Percentiles rank a stretch among this genome's conserved stretches.
phyloP scores from a whole-genome alignment of 108 stramenopile genomes.

The Stephanodiscus minutulus region DNA sequence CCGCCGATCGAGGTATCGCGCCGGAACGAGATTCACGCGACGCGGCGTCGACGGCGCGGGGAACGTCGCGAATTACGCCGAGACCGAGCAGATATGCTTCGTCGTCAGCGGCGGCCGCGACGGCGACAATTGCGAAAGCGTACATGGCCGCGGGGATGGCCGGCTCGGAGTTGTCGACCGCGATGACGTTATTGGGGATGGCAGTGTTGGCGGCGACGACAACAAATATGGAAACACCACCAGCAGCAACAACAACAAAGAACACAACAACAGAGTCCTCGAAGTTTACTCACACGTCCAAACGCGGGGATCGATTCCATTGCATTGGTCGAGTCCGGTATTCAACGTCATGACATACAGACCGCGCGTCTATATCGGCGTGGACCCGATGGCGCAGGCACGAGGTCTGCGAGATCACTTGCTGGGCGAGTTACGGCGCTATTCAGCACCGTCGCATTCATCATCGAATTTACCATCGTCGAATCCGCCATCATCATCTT shows the following conservation, averaged over 20 bases:
- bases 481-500: constrained; percentile 3
- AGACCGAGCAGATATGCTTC: constrained; percentile 92
- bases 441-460: constrained; percentile 28
- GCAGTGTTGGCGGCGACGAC: not conserved
- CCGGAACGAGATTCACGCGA: constrained; percentile 93
- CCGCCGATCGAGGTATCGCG: constrained; percentile 84
- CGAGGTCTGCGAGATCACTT: constrained; percentile 77
- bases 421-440: constrained; percentile 58
- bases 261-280: not conserved
- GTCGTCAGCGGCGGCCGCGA: not conserved
- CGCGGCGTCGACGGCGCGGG: constrained; percentile 93
- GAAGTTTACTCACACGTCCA: constrained; percentile 75
- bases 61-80: constrained; percentile 92
- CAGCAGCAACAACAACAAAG: not conserved
- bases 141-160: not conserved
- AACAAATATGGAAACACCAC: not conserved
- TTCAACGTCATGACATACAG: constrained; percentile 89
- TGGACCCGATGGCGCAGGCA: constrained; percentile 76
- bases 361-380: constrained; percentile 84
- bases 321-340: constrained; percentile 92
- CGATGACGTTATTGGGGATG: not conserved
- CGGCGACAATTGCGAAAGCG: not conserved
- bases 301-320: constrained; percentile 92
- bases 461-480: constrained; percentile 9
- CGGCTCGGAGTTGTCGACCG: no score